These are phyloP conservation scores for Boletus subparvulus DNA, from an alignment of 768 basidiomycete genomes.

Conservation along the genomic window DNA sequence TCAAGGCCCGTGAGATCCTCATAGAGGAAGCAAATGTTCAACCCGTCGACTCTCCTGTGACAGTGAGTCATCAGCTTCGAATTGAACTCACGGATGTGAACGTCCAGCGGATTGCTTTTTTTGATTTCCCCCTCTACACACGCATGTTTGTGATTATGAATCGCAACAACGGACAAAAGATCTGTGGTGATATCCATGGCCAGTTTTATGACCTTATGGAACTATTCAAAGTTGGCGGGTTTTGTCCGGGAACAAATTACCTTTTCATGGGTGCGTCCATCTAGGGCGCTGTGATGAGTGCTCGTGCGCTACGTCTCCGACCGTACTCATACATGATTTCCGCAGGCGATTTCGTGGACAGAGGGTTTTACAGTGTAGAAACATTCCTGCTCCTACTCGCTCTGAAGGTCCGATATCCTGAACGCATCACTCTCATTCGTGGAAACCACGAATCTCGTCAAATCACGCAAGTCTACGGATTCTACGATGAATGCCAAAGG, in stretches of 20 bases:
- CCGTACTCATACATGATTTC: constrained; percentile 7
- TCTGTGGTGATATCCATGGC: constrained; percentile 95
- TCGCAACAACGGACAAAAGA: constrained; percentile 40
- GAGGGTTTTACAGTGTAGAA: constrained; percentile 96
- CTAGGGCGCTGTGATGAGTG: neutral
- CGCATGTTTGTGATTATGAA: constrained; percentile 4
- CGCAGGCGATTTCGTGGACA: constrained; percentile 95
- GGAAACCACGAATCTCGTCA: constrained; percentile 98
- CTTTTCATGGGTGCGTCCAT: constrained; percentile 84
- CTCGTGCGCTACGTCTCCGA: constrained; percentile 5
- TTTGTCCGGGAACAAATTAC: constrained; percentile 92
- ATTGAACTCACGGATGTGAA: constrained; percentile 1
- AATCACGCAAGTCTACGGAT: constrained; percentile 94
- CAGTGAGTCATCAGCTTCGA: constrained; percentile 51
- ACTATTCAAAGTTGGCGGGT: constrained; percentile 89
- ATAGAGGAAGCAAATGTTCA: constrained; percentile 99
- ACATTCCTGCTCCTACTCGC: constrained; percentile 93
- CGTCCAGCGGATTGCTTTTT: neutral
- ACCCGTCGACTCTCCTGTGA: constrained; percentile 92
- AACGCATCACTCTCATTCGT: constrained; percentile 93
- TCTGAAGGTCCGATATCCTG: constrained; percentile 95
- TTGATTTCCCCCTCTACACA: neutral
- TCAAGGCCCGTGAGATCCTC: constrained; percentile 94
- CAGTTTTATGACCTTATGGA: constrained; percentile 98
- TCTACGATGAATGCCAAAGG: constrained; percentile 94